Base-by-base conservation (phyloP, 176 grass and related monocot genomes). In the Carex cristatella region DNA sequence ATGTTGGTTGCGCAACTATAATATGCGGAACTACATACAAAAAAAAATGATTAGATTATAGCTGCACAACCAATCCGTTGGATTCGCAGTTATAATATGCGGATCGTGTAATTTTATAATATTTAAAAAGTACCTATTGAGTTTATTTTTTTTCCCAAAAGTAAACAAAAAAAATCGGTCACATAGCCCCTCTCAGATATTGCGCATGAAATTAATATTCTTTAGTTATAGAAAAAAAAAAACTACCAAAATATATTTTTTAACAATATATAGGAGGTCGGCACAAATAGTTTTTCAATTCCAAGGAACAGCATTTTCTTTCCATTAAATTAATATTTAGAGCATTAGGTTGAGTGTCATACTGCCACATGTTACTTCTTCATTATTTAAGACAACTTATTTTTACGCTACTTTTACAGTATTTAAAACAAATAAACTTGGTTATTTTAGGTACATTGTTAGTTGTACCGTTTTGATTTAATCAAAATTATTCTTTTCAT, bases 371-470 rank as follows among this genome's bases (percentile, higher is more conserved):
- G 63, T 32, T 4, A 31, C 19, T 37, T 71, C 49, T 72, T 72
- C 48, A 79, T 61, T 64, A 44, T 81, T 58, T 42, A 64, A 35
- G 4, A 42, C 60, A 81, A 64, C 12, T 38, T 64, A 32, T 37
- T 81, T 44, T 23, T 77, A 51, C 19, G 13, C 42, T 42, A 70
- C 5, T 72, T 72, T 72, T 48, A 44, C 48, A 60, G 38, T 64
- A 81, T 81, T 31, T 42, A 64, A 61, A 14, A 63, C n/a, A 81
- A 64, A 63, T 19, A 65, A 64, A 64, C 23, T 61, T 81, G 1
- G 4, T 81, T 46, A 10, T 81, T 81, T 48, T 64, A 61, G 31
- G 55, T 81, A 81, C 79, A 62, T 81, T 5, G 79, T 81, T 81
- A 44, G 35, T 81, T 81, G 79, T 19, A 61, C 79, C 79, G n/a